Evolutionary conservation across 75 land plant species (phyloP), one percentile per base, ranked within the genome.

Genomic region (Gnetum montanum): DNA sequence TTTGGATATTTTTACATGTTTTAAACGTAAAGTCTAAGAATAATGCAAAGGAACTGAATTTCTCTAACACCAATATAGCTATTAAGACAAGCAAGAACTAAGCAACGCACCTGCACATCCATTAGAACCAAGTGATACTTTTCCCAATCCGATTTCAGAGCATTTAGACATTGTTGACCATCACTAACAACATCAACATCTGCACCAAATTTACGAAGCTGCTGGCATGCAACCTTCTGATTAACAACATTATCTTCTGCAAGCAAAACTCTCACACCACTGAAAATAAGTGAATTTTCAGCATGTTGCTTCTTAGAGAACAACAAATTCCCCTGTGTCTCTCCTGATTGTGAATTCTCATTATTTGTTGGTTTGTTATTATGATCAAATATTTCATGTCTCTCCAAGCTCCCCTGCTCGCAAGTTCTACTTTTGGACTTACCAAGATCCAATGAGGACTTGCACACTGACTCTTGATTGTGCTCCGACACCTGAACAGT

Each of bases 191-290:
- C 74, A 29, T 69, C 67, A 27, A 73, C 74, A 28, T 46, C 59
- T 31, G 66, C 44, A 16, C 76, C 76, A 57, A 69, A 70, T 43
- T 70, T 73, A 41, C 49, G 55, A 13, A 73, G 76, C 43, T 73
- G 76, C 44, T 70, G 76, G 43, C 76, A 69, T 6, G 73, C 76
- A 38, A 69, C 76, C 36, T 72, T 72, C 60, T 72, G 75, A 26
- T 70, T 73, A 19, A 73, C 66, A 11, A 73, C 26, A 47, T 73
- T 73, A 49, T 73, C 76, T 44, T 73, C 76, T 31, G 75, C 75
- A 4, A 72, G 73, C 52, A 72, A 54, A 4, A 72, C 57, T 53
- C 47, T 72, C 66, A 72, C 45, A 35, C 75, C 75, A 37, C 43
- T 59, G 16, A 67, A 54, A 6, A 22, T 1, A 62, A 15, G 24